Conservation (phyloP, 2,329 filamentous ascomycete genomes). For the Graphilbum ipis-grandicollis region DNA sequence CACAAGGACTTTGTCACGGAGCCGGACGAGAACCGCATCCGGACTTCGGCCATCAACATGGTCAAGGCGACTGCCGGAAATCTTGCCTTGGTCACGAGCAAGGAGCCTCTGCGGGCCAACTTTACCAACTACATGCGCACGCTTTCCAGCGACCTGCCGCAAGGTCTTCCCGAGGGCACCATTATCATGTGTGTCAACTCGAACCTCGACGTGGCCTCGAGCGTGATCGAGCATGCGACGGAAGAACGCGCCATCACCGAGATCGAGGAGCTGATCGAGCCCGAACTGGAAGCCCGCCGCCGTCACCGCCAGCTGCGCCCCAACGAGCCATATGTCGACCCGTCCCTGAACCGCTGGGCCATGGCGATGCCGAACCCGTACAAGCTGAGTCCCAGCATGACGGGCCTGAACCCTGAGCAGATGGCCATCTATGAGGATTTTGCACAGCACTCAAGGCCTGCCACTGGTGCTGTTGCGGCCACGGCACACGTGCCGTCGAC, state of each 20-base stretch:
- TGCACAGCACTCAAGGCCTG: conserved; percentile 55
- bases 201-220: conserved; percentile 85
- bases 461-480: conserved; percentile 18
- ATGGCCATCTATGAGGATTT: conserved; percentile 96
- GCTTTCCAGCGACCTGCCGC: conserved; percentile 49
- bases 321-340: conserved; percentile 71
- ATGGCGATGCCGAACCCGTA: conserved; percentile 89
- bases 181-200: conserved; percentile 99
- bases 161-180: conserved; percentile 78
- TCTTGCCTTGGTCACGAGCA: conserved; percentile 91
- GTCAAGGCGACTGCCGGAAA: conserved; percentile 89
- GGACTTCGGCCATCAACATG: conserved; percentile 78
- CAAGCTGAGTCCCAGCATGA: conserved; percentile 53
- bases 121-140: conserved; percentile 90
- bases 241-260: conserved; percentile 86
- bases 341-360: conserved; percentile 73
- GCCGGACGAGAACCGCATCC: conserved; percentile 70
- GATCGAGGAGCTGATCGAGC: conserved; percentile 84
- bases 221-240: conserved; percentile 86
- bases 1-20: conserved; percentile 94
- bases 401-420: conserved; percentile 75
- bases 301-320: conserved; percentile 59
- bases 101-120: conserved; percentile 88
- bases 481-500: conserved; percentile 38
- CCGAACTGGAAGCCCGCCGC: conserved; percentile 60